Base-by-base conservation (phyloP, 306 rosid species). In the Vigna unguiculata region DNA sequence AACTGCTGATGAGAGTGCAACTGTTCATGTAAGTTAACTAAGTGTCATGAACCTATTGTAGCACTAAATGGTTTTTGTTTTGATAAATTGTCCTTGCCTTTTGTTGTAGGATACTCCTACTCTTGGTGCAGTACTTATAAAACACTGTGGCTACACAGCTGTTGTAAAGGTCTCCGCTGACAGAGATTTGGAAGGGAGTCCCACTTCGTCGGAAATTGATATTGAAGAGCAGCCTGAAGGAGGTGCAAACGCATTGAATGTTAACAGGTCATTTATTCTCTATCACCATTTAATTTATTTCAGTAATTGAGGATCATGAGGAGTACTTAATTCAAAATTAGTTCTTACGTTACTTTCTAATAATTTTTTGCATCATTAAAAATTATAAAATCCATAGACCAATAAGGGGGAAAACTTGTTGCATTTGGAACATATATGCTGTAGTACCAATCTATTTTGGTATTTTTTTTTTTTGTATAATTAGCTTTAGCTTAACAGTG, bases 1-100 rank as follows among this genome's bases (percentile, higher is more conserved):
- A 78, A 95, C 98, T 21, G 97, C 98, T 60, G 98, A 95, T 84
- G 98, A 95, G 79, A 95, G 98, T 83, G 97, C 96, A 72, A 91
- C 98, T 10, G 98, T 95, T 76, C 98, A 95, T 85, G 98, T 95
- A 83, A 84, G 92, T 86, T 76, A 77, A 59, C 38, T 30, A 38
- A 16, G 16, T 69, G 24, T 78, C 64, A 34, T 52, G 22, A 63
- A 46, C 66, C 75, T 46, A 16, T 41, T 46, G 24, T 75, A 55
- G 69, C 64, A 71, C 55, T 25, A 21, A 46, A 22, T 60, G 47
- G 52, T 24, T 47, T 41, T 75, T 58, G 58, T 28, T 34, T 51
- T 83, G 15, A 66, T 59, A 28, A 46, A 41, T 74, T 82, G 65
- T 46, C 5, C 16, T 59, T 32, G 75, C 54, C 71, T 80, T 69